These are phyloP conservation scores for Diaporthe sp. DNA, from an alignment of 2,329 filamentous ascomycete genomes.

Conservation along the genomic window DNA sequence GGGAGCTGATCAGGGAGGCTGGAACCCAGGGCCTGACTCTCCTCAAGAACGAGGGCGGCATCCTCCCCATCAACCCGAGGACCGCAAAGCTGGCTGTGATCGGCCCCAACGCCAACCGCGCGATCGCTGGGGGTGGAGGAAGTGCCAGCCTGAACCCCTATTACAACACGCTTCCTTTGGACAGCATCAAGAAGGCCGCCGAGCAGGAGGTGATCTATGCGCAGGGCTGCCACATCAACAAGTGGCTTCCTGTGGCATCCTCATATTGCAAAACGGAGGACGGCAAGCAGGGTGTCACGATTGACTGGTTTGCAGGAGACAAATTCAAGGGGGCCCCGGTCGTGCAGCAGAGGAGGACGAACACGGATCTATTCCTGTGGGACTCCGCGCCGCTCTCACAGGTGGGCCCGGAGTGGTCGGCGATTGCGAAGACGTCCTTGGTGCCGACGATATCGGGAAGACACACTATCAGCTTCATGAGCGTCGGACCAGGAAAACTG, in stretches of 20 bases:
- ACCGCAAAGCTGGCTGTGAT: conserved; percentile 72
- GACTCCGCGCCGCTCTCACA: conserved; percentile 72
- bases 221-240: conserved; percentile 71
- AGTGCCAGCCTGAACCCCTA: conserved; percentile 77
- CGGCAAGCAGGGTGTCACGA: conserved; percentile 68
- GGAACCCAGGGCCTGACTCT: conserved; percentile 72
- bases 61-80: conserved; percentile 67
- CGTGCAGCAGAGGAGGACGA: conserved; percentile 67
- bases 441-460: conserved; percentile 68
- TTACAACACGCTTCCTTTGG: conserved; percentile 72
- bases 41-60: conserved; percentile 68
- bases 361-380: conserved; percentile 77
- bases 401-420: conserved; percentile 72
- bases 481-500: conserved; percentile 71
- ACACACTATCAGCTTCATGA: conserved; percentile 76
- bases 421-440: conserved; percentile 68
- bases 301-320: conserved; percentile 74
- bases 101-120: conserved; percentile 73
- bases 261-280: conserved; percentile 66
- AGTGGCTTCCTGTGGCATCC: conserved; percentile 73
- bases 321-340: conserved; percentile 68
- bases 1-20: conserved; percentile 68
- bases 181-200: conserved; percentile 67
- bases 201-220: conserved; percentile 68
- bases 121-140: conserved; percentile 75